Conservation (phyloP, 2,329 filamentous ascomycete genomes). For the Cercospora canescens region DNA sequence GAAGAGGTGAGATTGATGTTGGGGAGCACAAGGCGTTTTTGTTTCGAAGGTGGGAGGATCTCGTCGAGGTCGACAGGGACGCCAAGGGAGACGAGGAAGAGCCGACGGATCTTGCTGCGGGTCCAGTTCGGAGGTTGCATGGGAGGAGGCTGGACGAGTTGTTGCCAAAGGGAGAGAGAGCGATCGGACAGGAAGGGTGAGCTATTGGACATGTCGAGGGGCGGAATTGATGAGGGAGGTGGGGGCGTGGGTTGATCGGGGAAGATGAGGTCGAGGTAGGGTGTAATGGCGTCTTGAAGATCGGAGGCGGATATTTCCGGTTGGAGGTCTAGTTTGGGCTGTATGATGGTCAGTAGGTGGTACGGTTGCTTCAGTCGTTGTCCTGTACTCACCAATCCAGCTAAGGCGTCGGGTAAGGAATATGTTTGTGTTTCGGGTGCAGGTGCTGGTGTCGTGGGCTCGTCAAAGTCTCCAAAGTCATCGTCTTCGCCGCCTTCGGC, state of each 20-base stretch:
- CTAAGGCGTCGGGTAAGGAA: constrained; percentile 39
- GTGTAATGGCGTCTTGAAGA: constrained; percentile 60
- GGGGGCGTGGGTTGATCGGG: constrained; percentile 48
- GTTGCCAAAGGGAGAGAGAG: constrained; percentile 90
- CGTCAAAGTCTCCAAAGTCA: constrained; percentile 56
- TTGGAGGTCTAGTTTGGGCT: constrained; percentile 33
- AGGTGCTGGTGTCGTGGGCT: constrained; percentile 27
- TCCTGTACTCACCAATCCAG: constrained; percentile 50
- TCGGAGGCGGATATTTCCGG: constrained; percentile 51
- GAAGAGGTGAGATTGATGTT: constrained; percentile 60
- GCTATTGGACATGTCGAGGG: constrained; percentile 31
- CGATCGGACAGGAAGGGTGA: constrained; percentile 80
- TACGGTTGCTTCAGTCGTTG: constrained; percentile 11
- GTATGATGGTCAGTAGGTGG: constrained; percentile 28
- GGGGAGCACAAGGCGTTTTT: constrained; percentile 94
- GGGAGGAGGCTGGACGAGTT: constrained; percentile 90
- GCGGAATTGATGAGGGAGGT: constrained; percentile 27
- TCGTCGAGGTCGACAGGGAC: constrained; percentile 97
- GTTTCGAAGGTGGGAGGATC: constrained; percentile 93
- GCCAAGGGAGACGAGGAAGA: constrained; percentile 93
- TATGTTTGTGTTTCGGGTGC: constrained; percentile 32
- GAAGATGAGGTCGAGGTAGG: constrained; percentile 68
- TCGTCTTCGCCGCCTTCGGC: constrained; percentile 50
- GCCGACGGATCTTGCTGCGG: constrained; percentile 85
- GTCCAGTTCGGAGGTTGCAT: constrained; percentile 98